Conservation (phyloP, 163 green algal species). For the Scenedesmus sp. region DNA sequence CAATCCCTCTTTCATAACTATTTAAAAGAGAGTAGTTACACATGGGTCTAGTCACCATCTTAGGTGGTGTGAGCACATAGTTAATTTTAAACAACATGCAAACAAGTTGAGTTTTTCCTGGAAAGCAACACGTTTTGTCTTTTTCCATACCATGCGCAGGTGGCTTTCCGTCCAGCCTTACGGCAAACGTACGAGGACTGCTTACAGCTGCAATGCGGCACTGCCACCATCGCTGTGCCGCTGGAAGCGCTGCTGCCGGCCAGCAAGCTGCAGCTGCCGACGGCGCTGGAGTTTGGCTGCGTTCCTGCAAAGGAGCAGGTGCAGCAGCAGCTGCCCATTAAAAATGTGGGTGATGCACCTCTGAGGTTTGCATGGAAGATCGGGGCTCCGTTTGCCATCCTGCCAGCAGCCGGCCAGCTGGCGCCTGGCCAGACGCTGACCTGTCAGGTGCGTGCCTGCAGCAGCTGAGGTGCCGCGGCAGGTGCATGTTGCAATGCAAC, state of each 20-base stretch:
- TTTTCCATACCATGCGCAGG: too few species aligned
- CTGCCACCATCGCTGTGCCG: slow-evolving; percentile 60
- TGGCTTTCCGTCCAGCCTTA: slow-evolving; percentile 75
- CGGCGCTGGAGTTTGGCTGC: slow-evolving; percentile 74
- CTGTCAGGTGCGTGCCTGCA: slow-evolving; percentile 58
- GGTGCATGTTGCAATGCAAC: too few species aligned
- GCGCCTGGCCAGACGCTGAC: slow-evolving; percentile 56
- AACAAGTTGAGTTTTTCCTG: too few species aligned
- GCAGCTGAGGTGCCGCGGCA: not conserved
- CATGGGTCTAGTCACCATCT: too few species aligned
- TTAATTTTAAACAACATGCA: too few species aligned
- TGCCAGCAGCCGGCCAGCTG: slow-evolving; percentile 62
- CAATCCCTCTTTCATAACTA: not conserved
- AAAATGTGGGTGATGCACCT: slow-evolving; percentile 74
- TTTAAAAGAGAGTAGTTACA: too few species aligned
- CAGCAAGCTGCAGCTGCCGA: slow-evolving; percentile 63
- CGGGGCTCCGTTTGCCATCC: slow-evolving; percentile 72
- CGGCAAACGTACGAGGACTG: slow-evolving; percentile 73
- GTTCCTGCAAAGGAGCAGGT: slow-evolving; percentile 64
- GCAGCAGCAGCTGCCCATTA: slow-evolving; percentile 54
- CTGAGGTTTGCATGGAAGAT: slow-evolving; percentile 73
- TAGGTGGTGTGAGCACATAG: too few species aligned
- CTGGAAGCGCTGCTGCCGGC: slow-evolving; percentile 59
- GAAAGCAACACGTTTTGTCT: too few species aligned
- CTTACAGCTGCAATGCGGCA: slow-evolving; percentile 68